Conservation (phyloP, 331 rosid genomes). For the Rhamnella rubrinervis region DNA sequence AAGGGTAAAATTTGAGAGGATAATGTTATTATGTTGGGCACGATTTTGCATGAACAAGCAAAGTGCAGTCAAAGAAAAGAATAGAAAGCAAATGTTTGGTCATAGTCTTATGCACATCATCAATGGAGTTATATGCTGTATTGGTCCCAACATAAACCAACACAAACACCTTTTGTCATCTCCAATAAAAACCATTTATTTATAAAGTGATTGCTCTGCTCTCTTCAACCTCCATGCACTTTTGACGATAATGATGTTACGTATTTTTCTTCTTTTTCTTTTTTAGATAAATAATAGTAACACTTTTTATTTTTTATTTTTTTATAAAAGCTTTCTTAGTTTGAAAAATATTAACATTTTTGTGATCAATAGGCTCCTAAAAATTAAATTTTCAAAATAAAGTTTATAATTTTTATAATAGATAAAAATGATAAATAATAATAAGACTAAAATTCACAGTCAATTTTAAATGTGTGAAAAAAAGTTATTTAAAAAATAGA, state of each 20-base stretch:
- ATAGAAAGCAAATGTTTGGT: slow-evolving; percentile 21
- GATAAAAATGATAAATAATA: no score
- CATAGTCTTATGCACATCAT: slow-evolving; percentile 14
- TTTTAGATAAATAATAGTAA: neutral
- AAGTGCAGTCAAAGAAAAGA: slow-evolving; percentile 41
- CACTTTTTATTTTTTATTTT: no score
- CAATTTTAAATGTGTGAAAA: no score
- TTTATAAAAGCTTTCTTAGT: no score
- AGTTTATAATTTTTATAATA: no score
- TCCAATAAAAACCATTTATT: slow-evolving; percentile 32
- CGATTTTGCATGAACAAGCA: neutral
- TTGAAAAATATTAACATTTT: no score
- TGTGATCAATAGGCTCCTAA: no score
- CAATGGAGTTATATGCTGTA: slow-evolving; percentile 23
- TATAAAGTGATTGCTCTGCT: slow-evolving; percentile 32
- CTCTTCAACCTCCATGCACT: slow-evolving; percentile 44
- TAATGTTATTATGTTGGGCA: neutral
- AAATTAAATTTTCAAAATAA: no score
- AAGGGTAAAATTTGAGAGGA: neutral
- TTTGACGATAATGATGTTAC: slow-evolving; percentile 44
- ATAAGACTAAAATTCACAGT: no score
- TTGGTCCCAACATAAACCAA: slow-evolving; percentile 37
- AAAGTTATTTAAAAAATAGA: no score
- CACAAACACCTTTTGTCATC: slow-evolving; percentile 44
- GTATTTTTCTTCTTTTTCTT: slow-evolving; percentile 6